phyloP scores from a whole-genome alignment of 495 filamentous ascomycete species.

The Neurospora sp. region DNA sequence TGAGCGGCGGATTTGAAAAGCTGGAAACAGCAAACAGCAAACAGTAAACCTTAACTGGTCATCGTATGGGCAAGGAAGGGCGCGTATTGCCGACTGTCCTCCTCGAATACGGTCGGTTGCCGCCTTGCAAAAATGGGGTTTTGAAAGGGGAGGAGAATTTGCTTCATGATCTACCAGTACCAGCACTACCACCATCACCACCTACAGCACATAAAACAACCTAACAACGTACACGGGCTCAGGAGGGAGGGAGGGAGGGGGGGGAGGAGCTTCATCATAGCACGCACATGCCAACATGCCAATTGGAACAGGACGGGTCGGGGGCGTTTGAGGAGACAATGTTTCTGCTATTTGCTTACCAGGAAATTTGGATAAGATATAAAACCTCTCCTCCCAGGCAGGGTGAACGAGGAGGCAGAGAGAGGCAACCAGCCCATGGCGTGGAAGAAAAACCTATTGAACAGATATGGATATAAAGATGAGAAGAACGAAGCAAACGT shows the following conservation, averaged over 20 bases:
- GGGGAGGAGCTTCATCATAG: neutral
- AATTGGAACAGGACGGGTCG: neutral
- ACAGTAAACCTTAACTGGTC: neutral
- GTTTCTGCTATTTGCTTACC: neutral
- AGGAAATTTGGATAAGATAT: neutral
- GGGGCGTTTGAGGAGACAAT: neutral
- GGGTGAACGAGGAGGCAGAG: neutral
- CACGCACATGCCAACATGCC: neutral
- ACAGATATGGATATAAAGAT: neutral
- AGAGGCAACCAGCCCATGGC: neutral
- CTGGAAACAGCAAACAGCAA: neutral
- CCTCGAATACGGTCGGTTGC: neutral
- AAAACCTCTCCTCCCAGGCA: neutral
- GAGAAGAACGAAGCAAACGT: neutral
- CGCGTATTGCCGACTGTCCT: neutral
- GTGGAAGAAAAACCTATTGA: neutral
- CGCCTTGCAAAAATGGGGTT: neutral
- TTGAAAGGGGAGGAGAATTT: neutral
- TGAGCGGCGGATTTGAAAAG: neutral
- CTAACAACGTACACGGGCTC: neutral
- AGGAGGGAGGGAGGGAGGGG: neutral
- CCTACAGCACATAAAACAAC: neutral
- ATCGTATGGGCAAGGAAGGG: neutral
- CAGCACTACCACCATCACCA: neutral
- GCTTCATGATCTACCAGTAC: neutral